Base-by-base conservation (phyloP, 1,139 yeast genomes). In the Hemisphaericaspora xylanilytica region DNA sequence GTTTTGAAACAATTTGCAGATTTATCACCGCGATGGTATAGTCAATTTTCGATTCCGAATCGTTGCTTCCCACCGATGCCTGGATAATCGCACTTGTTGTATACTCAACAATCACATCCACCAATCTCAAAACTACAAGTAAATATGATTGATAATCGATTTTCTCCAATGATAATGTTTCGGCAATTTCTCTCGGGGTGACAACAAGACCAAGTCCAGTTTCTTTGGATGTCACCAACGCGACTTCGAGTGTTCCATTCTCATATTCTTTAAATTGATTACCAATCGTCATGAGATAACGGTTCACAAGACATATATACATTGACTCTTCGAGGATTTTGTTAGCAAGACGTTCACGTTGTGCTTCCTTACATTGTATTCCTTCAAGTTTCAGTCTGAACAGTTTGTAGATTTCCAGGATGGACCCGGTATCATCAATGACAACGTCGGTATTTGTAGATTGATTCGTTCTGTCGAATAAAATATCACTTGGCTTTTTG, bases 61-160 rank as follows among this genome's bases (percentile, higher is more conserved):
- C 42, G 11, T 33, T 35, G 7, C 43, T 35, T 7, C 40, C 45
- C 22, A 58, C 52, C 9, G 63, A 58, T 16, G 55, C 47, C 31
- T 50, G 51, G 20, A 62, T 61, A 27, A 61, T 54, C 3, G 56
- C 46, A 33, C 52, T 56, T 10, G 59, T 55, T n/a, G 67, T 58
- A 35, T 57, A 62, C 21, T 61, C 66, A 11, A 55, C 63, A 14
- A 60, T 47, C n/a, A 47, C 38, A 11, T 62, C 67, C 7, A 51
- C 51, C 31, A 62, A 42, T 25, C 49, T 48, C 37, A 62, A 49
- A 27, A 61, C 41, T 2, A 59, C 56, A 31, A 58, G 34, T 21
- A 62, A 46, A 36, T 62, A 62, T 33, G 49, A 45, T 11, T 47
- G 49, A 40, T 58, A 59, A 39, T 58, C 59, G 7, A 56, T 32